A percentile compares a stretch with the other conserved stretches of the same genome.
phyloP scores from a whole-genome alignment of 768 basidiomycete genomes.

The Trametes cinnabarina region DNA sequence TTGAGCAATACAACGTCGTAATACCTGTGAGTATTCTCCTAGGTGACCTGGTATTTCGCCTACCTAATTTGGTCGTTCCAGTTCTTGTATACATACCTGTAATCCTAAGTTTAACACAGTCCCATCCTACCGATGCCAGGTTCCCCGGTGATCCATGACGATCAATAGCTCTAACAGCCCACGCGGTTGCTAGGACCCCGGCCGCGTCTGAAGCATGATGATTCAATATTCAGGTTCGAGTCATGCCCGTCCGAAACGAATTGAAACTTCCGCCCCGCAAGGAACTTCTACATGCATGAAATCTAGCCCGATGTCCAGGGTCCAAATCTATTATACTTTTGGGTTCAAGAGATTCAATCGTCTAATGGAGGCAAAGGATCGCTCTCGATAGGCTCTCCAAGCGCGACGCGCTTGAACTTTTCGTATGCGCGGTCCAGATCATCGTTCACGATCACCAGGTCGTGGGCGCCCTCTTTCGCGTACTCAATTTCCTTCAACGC shows the following conservation, averaged over 20 bases:
- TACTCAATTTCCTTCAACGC: constrained; percentile 81
- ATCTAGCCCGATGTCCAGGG: too few species aligned
- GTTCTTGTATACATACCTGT: constrained; percentile 18
- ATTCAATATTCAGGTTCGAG: too few species aligned
- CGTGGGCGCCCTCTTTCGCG: constrained; percentile 74
- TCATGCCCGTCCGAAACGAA: too few species aligned
- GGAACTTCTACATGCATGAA: too few species aligned
- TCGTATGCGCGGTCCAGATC: constrained; percentile 80
- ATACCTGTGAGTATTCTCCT: constrained; percentile 15
- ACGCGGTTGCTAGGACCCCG: too few species aligned
- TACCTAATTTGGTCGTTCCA: background rate
- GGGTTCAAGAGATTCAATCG: constrained; percentile 34
- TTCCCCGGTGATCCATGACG: too few species aligned
- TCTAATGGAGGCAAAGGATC: constrained; percentile 69
- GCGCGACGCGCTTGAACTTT: constrained; percentile 71
- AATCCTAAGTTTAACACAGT: constrained; percentile 4
- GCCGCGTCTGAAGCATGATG: too few species aligned
- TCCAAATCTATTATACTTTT: background rate
- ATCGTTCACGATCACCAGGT: constrained; percentile 88
- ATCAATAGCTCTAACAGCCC: too few species aligned
- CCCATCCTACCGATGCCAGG: too few species aligned
- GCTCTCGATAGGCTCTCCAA: constrained; percentile 59
- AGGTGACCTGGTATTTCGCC: too few species aligned
- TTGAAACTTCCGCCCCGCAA: too few species aligned
- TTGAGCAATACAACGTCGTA: constrained; percentile 2